phyloP scores from a whole-genome alignment of 495 filamentous ascomycete species.

The Neurospora sp. region DNA sequence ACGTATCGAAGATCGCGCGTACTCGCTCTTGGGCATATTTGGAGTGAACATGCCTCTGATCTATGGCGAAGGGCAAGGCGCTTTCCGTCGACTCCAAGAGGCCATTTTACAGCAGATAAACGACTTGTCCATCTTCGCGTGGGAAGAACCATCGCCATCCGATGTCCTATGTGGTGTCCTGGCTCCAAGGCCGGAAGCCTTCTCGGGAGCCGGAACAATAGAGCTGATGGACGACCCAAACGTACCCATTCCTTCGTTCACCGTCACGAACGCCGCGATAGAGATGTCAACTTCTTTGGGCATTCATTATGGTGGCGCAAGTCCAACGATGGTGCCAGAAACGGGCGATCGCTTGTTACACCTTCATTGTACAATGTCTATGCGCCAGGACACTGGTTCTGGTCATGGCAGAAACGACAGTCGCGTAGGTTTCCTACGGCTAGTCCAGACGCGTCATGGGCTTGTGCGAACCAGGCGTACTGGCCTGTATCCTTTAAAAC shows the following conservation, averaged over 20 bases:
- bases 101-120: constrained; percentile 12
- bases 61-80: constrained; percentile 18
- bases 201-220: not conserved
- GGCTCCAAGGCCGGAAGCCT: not conserved
- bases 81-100: constrained; percentile 16
- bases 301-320: not conserved
- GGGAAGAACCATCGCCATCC: constrained; percentile 3
- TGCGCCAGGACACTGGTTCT: not conserved
- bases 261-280: not conserved
- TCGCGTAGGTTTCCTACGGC: not conserved
- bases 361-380: not conserved
- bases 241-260: not conserved
- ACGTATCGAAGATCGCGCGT: constrained; percentile 11
- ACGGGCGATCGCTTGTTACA: not conserved
- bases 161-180: not conserved
- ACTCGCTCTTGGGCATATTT: constrained; percentile 20
- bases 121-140: constrained; percentile 27
- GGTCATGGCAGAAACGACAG: not conserved
- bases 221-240: not conserved
- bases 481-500: not conserved
- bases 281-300: not conserved
- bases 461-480: not conserved
- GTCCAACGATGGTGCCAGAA: not conserved
- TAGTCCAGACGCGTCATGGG: not conserved
- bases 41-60: constrained; percentile 18